Evolutionary conservation across 192 early-diverging fungal species (phyloP).

Genomic region (Lunasporangiospora selenospora): DNA sequence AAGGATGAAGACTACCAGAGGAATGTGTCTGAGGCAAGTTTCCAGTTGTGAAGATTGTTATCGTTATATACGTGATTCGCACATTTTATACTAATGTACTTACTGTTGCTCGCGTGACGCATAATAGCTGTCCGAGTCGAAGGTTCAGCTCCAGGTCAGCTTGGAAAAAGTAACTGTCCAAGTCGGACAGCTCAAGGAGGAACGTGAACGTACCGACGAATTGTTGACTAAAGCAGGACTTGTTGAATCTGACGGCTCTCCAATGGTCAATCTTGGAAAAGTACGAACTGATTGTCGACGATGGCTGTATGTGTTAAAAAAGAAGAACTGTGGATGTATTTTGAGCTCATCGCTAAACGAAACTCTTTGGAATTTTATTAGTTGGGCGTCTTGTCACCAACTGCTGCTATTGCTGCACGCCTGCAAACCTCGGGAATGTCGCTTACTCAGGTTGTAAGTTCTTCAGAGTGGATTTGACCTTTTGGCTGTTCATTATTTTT

Average conservation of each 20-base stretch:
- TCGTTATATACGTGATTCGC: too few relatives aligned
- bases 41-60: background rate
- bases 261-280: conserved; percentile 18
- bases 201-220: conserved; percentile 56
- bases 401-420: conserved; percentile 55
- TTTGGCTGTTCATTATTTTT: background rate
- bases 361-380: conserved; percentile 5
- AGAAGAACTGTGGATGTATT: conserved; percentile 34
- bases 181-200: conserved; percentile 47
- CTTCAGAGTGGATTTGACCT: too few relatives aligned
- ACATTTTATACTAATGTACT: too few relatives aligned
- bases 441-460: conserved; percentile 64
- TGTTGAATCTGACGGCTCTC: conserved; percentile 10
- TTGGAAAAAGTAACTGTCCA: conserved; percentile 25
- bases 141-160: conserved; percentile 54
- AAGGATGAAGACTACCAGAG: conserved; percentile 29
- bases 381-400: conserved; percentile 59
- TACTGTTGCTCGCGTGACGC: too few relatives aligned
- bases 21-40: conserved; percentile 6
- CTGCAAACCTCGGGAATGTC: conserved; percentile 58
- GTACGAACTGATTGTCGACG: too few relatives aligned
- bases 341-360: conserved; percentile 44
- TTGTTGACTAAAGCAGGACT: conserved; percentile 42
- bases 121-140: conserved; percentile 16
- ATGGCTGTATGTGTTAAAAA: too few relatives aligned